Evolutionary conservation across 108 stramenopile genomes (phyloP).

Genomic region (Seminavis robusta): DNA sequence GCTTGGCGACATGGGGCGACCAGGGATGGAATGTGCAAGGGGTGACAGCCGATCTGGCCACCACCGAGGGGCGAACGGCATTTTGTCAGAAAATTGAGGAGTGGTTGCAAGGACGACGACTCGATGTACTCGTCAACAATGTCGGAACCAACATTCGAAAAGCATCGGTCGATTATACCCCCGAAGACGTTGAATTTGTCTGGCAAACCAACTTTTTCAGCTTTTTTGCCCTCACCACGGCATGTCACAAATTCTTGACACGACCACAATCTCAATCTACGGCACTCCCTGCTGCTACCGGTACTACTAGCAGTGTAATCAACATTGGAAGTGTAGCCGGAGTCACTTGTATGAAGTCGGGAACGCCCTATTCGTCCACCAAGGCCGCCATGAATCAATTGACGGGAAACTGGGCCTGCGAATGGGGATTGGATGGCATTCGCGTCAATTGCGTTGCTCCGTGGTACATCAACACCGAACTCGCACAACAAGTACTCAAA

Average conservation of each 20-base stretch:
- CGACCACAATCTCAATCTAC: slow-evolving; percentile 19
- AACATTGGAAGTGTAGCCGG: slow-evolving; percentile 95
- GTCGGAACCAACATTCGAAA: slow-evolving; percentile 95
- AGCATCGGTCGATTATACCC: slow-evolving; percentile 79
- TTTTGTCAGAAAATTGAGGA: slow-evolving; percentile 39
- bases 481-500: slow-evolving; percentile 76
- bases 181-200: slow-evolving; percentile 76
- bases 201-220: slow-evolving; percentile 85
- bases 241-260: slow-evolving; percentile 64
- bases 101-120: slow-evolving; percentile 29
- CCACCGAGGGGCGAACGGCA: slow-evolving; percentile 48
- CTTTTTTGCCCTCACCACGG: slow-evolving; percentile 69
- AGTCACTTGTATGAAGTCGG: slow-evolving; percentile 84
- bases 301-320: slow-evolving; percentile 62
- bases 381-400: slow-evolving; percentile 98
- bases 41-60: slow-evolving; percentile 71
- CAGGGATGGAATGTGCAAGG: slow-evolving; percentile 60
- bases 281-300: slow-evolving; percentile 7
- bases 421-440: slow-evolving; percentile 83
- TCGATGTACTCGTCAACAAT: slow-evolving; percentile 96
- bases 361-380: slow-evolving; percentile 75
- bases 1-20: slow-evolving; percentile 58
- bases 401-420: slow-evolving; percentile 90
- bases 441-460: slow-evolving; percentile 81
- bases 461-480: slow-evolving; percentile 78